These are phyloP conservation scores for Coprinopsis marcescibilis DNA, from an alignment of 768 basidiomycete species.

Conservation along the genomic window DNA sequence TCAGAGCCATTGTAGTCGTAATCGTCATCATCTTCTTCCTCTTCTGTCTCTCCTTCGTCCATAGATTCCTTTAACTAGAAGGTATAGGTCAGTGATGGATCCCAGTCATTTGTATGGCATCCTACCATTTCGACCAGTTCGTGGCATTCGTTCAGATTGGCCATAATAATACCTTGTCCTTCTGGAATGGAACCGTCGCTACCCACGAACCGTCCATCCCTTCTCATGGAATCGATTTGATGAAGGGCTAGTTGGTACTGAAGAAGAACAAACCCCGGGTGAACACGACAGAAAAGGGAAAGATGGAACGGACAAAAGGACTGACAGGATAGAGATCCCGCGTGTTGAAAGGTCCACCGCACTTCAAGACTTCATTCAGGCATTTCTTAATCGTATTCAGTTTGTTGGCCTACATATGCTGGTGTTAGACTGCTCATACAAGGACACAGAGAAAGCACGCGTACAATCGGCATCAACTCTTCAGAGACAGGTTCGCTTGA, in stretches of 20 bases:
- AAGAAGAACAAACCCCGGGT: not conserved
- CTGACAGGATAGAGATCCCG: conserved; percentile 90
- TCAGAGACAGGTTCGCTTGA: conserved; percentile 97
- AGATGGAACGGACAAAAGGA: conserved; percentile 13
- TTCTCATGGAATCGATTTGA: conserved; percentile 90
- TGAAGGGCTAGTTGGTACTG: conserved; percentile 92
- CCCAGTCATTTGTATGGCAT: conserved; percentile 13
- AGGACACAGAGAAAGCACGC: not conserved
- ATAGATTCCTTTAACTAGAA: conserved; percentile 74
- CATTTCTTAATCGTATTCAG: conserved; percentile 96
- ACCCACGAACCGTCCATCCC: conserved; percentile 91
- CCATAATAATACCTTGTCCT: conserved; percentile 94
- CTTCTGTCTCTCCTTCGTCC: conserved; percentile 60
- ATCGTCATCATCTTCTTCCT: conserved; percentile 48
- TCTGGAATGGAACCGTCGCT: conserved; percentile 88
- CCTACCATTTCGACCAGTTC: conserved; percentile 94
- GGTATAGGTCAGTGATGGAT: not conserved
- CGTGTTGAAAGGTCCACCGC: conserved; percentile 88
- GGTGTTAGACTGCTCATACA: not conserved
- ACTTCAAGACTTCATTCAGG: conserved; percentile 91
- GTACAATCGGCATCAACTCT: conserved; percentile 92
- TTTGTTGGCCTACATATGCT: conserved; percentile 82
- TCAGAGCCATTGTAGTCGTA: conserved; percentile 43
- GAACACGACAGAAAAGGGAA: not conserved
- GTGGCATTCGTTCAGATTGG: conserved; percentile 93